These are phyloP conservation scores for Lasiosphaeriaceae sp. DNA, from an alignment of 495 filamentous ascomycete genomes.

Conservation along the genomic window DNA sequence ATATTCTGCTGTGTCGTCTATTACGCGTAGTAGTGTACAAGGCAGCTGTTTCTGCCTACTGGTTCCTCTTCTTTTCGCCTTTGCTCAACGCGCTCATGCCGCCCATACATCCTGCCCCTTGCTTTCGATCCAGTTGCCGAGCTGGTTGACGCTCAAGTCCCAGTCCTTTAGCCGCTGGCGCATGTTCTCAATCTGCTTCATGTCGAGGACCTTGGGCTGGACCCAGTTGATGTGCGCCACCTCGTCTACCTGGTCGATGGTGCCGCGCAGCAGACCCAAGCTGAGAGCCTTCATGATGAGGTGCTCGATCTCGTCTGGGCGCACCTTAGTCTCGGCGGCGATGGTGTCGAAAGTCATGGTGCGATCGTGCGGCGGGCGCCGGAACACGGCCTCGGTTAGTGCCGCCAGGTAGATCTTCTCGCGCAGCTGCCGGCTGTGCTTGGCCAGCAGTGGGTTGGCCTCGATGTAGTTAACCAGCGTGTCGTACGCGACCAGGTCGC, in stretches of 20 bases:
- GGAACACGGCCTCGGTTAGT: constrained; percentile 94
- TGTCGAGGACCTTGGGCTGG: constrained; percentile 94
- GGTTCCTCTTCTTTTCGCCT: background rate
- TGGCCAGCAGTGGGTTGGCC: constrained; percentile 70
- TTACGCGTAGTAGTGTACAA: constrained; percentile 10
- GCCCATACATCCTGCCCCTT: constrained; percentile 90
- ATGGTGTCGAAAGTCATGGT: constrained; percentile 88
- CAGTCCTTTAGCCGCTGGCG: constrained; percentile 81
- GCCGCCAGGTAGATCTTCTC: constrained; percentile 97
- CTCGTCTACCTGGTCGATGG: constrained; percentile 93
- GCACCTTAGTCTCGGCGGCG: constrained; percentile 85
- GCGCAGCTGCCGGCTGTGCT: constrained; percentile 78
- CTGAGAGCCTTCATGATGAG: constrained; percentile 98
- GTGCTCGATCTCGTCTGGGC: constrained; percentile 88
- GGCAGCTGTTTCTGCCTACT: background rate
- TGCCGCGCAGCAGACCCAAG: constrained; percentile 81
- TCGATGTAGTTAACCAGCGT: constrained; percentile 71
- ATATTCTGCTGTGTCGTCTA: constrained; percentile 16
- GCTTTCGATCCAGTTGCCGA: constrained; percentile 91
- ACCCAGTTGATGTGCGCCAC: constrained; percentile 97
- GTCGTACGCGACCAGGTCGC: constrained; percentile 84
- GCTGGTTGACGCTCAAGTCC: constrained; percentile 89
- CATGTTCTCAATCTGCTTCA: constrained; percentile 95
- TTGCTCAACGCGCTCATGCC: constrained; percentile 41
- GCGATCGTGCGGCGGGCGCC: constrained; percentile 89